Conservation (phyloP, 75 land plant species). For the Azolla pinnata region DNA sequence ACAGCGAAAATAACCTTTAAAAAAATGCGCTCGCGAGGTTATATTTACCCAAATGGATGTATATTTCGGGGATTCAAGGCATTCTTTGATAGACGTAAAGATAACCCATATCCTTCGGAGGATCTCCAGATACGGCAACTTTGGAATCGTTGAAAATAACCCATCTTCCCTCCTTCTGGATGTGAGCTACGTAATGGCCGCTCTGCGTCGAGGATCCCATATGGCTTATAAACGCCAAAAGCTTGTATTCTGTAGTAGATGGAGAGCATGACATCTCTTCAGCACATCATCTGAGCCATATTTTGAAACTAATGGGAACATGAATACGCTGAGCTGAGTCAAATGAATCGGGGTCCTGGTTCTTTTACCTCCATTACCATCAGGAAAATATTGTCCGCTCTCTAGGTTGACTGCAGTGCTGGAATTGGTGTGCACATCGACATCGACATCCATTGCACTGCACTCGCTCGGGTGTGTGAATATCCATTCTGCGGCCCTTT, state of each 20-base stretch:
- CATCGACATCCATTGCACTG: conserved; percentile 44
- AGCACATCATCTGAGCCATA: not conserved
- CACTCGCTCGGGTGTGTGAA: conserved; percentile 63
- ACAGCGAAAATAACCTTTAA: too few relatives aligned
- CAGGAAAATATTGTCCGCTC: conserved; percentile 50
- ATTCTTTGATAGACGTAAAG: conserved; percentile 86
- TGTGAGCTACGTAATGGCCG: conserved; percentile 96
- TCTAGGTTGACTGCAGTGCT: conserved; percentile 24
- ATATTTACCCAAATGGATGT: too few relatives aligned
- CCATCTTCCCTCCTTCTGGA: conserved; percentile 84
- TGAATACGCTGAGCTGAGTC: not conserved
- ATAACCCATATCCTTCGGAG: conserved; percentile 98
- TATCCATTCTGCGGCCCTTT: conserved; percentile 97
- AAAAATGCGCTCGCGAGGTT: too few relatives aligned
- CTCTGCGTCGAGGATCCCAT: conserved; percentile 96
- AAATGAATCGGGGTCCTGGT: not conserved
- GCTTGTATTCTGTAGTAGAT: conserved; percentile 45
- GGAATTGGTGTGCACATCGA: conserved; percentile 19
- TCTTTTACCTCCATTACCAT: conserved; percentile 94
- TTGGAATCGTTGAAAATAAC: conserved; percentile 90
- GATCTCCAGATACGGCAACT: conserved; percentile 80
- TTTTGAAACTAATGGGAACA: not conserved
- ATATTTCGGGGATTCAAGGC: not conserved
- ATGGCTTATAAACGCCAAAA: conserved; percentile 84
- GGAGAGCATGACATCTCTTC: too few relatives aligned